Base-by-base conservation (phyloP, 768 basidiomycete species). In the Leucosporidium creatinivorum region DNA sequence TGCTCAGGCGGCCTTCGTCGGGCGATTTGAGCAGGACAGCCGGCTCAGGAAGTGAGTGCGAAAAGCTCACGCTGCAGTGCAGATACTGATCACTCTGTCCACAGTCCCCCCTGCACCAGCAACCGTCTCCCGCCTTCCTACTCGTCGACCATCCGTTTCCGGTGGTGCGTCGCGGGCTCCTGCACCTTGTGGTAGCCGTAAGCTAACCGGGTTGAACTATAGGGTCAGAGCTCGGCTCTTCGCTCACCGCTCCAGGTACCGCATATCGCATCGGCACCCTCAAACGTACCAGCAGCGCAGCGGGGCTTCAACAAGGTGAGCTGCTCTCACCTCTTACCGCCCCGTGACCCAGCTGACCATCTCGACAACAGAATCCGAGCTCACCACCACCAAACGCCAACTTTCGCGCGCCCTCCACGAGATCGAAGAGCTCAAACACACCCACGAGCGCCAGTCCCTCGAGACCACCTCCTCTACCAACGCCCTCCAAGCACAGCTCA, bases 331-430 rank as follows among this genome's bases (percentile, higher is more conserved):
- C 19, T n/a, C 13, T 26, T 39, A 18, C 4, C 25, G 4, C 15
- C 21, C 23, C 2, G 28, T 19, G 25, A 17, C 59, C 15, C 55
- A 25, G 4, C 60, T 19, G 17, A 6, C 12, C 51, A 0, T 1
- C 13, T 23, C 15, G n/a, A 0, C 18, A 5, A 21, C 67, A 69
- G 70, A 72, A 3, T 63, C 65, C 21, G 70, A 72, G 23, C 33
- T 65, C 13, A 47, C 67, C 4, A 61, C 70, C 2, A 51, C 68
- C 17, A 72, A 72, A 28, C 70, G 70, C 1, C 65, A 63, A 26
- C 64, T 72, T 49, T 67, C 70, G 0, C 48, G 67, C 21, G 67
- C 70, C 0, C 61, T 66, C 3, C 59, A 60, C 50, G 65, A 69
- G 17, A 28, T 61, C 62, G 65, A 66, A 30, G 70, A 72, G 47